phyloP scores from a whole-genome alignment of 2,329 filamentous ascomycete genomes.

The Sporothrix euskadiensis region DNA sequence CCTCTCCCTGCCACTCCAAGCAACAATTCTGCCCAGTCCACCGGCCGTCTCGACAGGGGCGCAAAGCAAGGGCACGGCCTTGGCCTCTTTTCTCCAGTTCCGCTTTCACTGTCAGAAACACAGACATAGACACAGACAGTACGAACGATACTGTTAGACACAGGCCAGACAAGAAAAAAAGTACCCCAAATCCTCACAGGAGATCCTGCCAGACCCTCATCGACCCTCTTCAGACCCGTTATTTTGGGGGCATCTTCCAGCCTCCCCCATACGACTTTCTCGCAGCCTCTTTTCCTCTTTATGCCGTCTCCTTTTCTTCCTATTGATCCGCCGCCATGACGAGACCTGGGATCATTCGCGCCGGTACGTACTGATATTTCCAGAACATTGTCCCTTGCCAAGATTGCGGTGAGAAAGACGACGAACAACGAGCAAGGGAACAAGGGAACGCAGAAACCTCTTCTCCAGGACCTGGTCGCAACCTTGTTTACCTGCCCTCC shows the following conservation, averaged over 20 bases:
- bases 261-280: conserved; percentile 21
- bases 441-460: conserved; percentile 14
- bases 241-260: conserved; percentile 26
- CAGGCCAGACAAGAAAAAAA: conserved; percentile 4
- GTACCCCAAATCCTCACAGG: conserved; percentile 6
- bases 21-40: conserved; percentile 4
- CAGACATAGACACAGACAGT: not conserved
- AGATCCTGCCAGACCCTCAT: conserved; percentile 14
- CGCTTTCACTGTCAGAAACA: not conserved
- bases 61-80: conserved; percentile 22
- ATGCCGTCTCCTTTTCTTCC: conserved; percentile 39
- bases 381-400: conserved; percentile 17
- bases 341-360: conserved; percentile 60
- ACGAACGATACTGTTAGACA: not conserved
- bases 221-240: conserved; percentile 24
- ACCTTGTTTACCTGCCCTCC: conserved; percentile 22
- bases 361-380: conserved; percentile 50
- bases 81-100: not conserved
- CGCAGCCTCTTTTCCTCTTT: conserved; percentile 28
- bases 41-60: conserved; percentile 11
- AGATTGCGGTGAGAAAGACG: not conserved
- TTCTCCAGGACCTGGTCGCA: conserved; percentile 3
- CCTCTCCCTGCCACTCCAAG: conserved; percentile 19
- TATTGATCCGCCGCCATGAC: conserved; percentile 51
- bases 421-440: not conserved